Evolutionary conservation across 768 basidiomycete species (phyloP), one percentile per base, ranked within the genome.

Genomic region (Lactifluus piperatus): DNA sequence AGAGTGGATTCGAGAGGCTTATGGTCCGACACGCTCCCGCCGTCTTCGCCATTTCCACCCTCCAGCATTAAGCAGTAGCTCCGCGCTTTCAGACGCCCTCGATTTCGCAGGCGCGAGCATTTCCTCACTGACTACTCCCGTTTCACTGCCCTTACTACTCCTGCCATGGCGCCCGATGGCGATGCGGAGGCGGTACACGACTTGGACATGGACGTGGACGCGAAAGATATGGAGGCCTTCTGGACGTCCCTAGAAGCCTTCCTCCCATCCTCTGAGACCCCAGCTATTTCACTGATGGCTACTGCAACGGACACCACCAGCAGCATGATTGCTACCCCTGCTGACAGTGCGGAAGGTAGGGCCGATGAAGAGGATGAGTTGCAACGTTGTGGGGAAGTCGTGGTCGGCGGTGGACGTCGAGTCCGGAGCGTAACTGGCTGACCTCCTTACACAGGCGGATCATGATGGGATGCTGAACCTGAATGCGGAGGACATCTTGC

Each of bases 31-130:
- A 58, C 62, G 1, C 65, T 72, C 20, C 69, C 70, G 0, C 70
- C 69, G 8, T 71, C 70, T 9, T 70, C 70, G 5, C 71, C 71
- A 2, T 62, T 71, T 5, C 70, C 71, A 11, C 71, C 71, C 0
- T 72, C 71, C 2, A 72, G 71, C 56, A 45, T 68, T 73, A 57
- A 53, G 67, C 34, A 57, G 65, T 13, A 58, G 66, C 13, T 66
- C 67, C 36, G 65, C 56, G 9, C 44, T 58, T 37, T 49, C 57
- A 3, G 71, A 73, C 16, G 60, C 58, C 16, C 65, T 53, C 32
- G 60, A 50, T 44, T 24, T 61, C 18, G 48, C 16, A 18, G n/a
- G 43, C 16, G 4, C 14, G 9, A 47, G 41, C 36, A n/a, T 50
- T 7, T 24, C 37, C 8, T 29, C 47, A 3, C 27, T 41, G 22